Conservation (phyloP, 306 rosid genomes). For the Cucurbita argyrosperma region DNA sequence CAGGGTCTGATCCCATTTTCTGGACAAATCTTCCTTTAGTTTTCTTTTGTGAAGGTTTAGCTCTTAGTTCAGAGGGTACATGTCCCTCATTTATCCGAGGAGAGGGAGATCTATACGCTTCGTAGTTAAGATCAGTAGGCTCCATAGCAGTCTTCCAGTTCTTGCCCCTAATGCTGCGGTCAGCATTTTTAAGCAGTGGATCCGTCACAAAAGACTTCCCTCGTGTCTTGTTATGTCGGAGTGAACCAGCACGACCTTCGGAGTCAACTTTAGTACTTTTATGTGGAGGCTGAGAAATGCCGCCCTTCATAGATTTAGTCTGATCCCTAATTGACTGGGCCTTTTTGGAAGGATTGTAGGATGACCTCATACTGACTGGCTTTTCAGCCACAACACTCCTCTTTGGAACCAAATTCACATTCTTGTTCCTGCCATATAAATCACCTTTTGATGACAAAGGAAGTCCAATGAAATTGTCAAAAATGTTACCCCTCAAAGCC, state of each 20-base stretch:
- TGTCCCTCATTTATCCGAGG: conserved; percentile 52
- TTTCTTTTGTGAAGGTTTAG: conserved; percentile 46
- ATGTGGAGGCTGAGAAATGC: conserved; percentile 19
- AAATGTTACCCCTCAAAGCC: conserved; percentile 36
- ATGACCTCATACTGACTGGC: conserved; percentile 37
- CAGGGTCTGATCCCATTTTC: conserved; percentile 41
- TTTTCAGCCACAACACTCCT: conserved; percentile 31
- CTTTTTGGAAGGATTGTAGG: conserved; percentile 39
- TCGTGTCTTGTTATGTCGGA: conserved; percentile 26
- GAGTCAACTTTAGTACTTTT: conserved; percentile 35
- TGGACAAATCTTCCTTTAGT: conserved; percentile 30
- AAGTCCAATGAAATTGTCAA: conserved; percentile 35
- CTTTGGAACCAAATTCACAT: conserved; percentile 30
- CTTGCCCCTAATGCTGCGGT: conserved; percentile 47
- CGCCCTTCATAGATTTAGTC: conserved; percentile 29
- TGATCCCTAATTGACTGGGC: conserved; percentile 40
- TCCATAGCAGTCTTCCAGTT: conserved; percentile 56
- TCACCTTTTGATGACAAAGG: conserved; percentile 52
- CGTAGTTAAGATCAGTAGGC: conserved; percentile 53
- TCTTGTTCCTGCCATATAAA: conserved; percentile 35
- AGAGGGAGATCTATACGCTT: conserved; percentile 58
- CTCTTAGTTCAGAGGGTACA: conserved; percentile 40
- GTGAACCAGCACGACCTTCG: conserved; percentile 26
- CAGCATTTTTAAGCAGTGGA: conserved; percentile 40
- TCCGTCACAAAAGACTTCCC: conserved; percentile 42